A percentile compares a stretch with the other conserved stretches of the same genome.
Evolutionary conservation across 2,329 filamentous ascomycete genomes (phyloP).

Genomic region (Botrytis fragariae): DNA sequence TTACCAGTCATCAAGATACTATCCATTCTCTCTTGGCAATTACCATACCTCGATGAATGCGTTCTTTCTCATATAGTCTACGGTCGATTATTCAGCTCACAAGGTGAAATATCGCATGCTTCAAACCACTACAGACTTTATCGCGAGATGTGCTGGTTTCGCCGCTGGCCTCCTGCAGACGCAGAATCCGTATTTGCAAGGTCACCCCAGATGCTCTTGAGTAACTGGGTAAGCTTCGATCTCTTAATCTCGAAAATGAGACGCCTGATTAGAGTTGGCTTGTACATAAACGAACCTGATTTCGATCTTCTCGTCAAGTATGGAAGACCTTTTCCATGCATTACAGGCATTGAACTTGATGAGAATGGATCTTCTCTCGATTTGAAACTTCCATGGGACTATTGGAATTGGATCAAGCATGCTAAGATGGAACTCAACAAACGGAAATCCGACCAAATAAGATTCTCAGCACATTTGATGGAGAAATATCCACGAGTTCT

Average conservation of each 20-base stretch:
- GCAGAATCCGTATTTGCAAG: not conserved
- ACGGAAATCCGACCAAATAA: not conserved
- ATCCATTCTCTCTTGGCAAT: slow-evolving; percentile 15
- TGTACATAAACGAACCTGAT: not conserved
- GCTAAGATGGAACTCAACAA: not conserved
- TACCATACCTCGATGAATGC: slow-evolving; percentile 9
- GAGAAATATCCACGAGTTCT: slow-evolving; percentile 8
- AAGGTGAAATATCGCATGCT: not conserved
- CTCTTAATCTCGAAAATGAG: not conserved
- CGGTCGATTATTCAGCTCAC: not conserved
- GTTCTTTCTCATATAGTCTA: slow-evolving; percentile 1
- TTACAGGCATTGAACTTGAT: not conserved
- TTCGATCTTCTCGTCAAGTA: slow-evolving; percentile 6
- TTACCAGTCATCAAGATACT: slow-evolving; percentile 21
- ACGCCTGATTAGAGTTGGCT: not conserved
- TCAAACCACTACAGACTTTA: not conserved
- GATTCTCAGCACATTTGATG: not conserved
- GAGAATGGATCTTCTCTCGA: not conserved
- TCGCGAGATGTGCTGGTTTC: slow-evolving; percentile 9
- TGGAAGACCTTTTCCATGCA: not conserved
- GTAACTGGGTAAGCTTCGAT: not conserved
- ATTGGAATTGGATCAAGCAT: slow-evolving; percentile 14
- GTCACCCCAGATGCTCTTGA: not conserved
- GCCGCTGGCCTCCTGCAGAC: not conserved
- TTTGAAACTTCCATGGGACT: not conserved